These are phyloP conservation scores for Coemansia brasiliensis DNA, from an alignment of 192 early-diverging fungal species.

Conservation along the genomic window DNA sequence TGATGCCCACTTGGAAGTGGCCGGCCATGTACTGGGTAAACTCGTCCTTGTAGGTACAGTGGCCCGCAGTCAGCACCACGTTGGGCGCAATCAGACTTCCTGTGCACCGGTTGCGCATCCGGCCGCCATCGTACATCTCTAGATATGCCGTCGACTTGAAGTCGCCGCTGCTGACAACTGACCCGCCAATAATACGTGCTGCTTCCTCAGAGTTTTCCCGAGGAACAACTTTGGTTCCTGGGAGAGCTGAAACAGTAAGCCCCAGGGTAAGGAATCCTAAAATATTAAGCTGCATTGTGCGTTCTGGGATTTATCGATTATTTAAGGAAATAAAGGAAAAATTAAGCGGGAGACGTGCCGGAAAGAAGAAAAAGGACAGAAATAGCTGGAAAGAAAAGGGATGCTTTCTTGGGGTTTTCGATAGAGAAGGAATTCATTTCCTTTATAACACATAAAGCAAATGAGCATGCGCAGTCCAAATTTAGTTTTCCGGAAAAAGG, in stretches of 20 bases:
- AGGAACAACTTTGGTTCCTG: neutral
- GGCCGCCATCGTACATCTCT: slow-evolving; percentile 10
- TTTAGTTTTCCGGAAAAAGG: too few relatives aligned
- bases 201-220: neutral
- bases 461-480: neutral
- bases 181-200: slow-evolving; percentile 45
- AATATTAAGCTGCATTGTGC: neutral
- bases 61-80: slow-evolving; percentile 51
- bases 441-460: neutral
- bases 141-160: slow-evolving; percentile 43
- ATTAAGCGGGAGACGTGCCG: neutral
- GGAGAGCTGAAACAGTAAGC: neutral
- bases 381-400: too few relatives aligned
- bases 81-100: slow-evolving; percentile 49
- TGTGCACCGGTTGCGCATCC: slow-evolving; percentile 28
- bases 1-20: slow-evolving; percentile 28
- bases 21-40: slow-evolving; percentile 6
- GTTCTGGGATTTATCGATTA: neutral
- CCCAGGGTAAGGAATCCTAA: slow-evolving; percentile 2
- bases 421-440: neutral
- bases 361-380: neutral
- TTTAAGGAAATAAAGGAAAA: neutral
- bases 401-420: too few relatives aligned
- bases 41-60: slow-evolving; percentile 27
- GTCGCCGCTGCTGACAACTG: slow-evolving; percentile 7